These are phyloP conservation scores for Lodderomyces oxycetoniae DNA, from an alignment of 1,139 yeast genomes.

Conservation along the genomic window DNA sequence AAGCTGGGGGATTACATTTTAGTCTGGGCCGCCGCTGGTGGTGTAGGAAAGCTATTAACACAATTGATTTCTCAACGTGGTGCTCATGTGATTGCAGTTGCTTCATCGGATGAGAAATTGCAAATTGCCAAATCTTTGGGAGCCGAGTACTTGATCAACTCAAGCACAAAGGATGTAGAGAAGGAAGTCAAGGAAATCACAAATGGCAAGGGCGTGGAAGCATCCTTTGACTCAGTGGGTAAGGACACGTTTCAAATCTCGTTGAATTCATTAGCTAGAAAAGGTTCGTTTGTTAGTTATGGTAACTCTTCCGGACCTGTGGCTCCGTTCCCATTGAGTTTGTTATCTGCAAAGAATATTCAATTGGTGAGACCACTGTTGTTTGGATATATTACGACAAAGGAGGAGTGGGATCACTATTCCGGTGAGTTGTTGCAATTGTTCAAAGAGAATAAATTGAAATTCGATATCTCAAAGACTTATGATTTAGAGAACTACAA, in stretches of 20 bases:
- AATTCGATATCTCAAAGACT: conserved; percentile 47
- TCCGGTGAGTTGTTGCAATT: conserved; percentile 40
- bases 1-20: conserved; percentile 64
- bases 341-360: conserved; percentile 58
- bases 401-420: conserved; percentile 59
- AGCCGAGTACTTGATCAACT: conserved; percentile 68
- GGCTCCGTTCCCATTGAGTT: conserved; percentile 52
- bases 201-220: conserved; percentile 65
- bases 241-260: conserved; percentile 70
- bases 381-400: conserved; percentile 44
- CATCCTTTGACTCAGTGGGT: conserved; percentile 77
- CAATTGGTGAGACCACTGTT: conserved; percentile 63
- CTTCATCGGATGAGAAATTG: conserved; percentile 68
- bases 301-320: conserved; percentile 90
- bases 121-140: conserved; percentile 60
- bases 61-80: conserved; percentile 62
- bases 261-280: conserved; percentile 55
- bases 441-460: conserved; percentile 46
- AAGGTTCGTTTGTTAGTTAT: conserved; percentile 69
- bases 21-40: conserved; percentile 94
- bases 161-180: conserved; percentile 51
- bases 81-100: conserved; percentile 79
- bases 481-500: conserved; percentile 63
- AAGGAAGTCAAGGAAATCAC: conserved; percentile 63
- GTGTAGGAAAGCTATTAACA: conserved; percentile 69